Percentiles rank a stretch among this genome's conserved stretches.
Evolutionary conservation across 2,329 filamentous ascomycete genomes (phyloP).

Genomic region (Monosporascus sp.): DNA sequence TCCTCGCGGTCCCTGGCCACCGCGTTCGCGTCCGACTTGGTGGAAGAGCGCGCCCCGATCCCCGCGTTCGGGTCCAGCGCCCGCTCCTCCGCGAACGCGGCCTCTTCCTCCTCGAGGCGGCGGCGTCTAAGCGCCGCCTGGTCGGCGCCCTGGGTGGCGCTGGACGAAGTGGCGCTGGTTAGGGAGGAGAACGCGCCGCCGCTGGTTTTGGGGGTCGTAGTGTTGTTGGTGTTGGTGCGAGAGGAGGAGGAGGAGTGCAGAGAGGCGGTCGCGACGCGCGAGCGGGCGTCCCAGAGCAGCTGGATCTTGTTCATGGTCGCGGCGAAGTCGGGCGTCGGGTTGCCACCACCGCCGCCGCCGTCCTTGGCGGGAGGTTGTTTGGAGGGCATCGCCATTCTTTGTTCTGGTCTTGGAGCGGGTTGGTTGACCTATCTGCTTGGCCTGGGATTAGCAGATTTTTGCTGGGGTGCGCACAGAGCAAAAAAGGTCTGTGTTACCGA

Average conservation of each 20-base stretch:
- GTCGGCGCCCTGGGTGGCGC: slow-evolving; percentile 4
- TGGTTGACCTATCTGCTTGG: too few species aligned
- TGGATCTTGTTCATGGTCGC: slow-evolving; percentile 26
- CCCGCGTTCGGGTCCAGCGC: slow-evolving; percentile 22
- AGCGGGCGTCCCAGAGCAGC: slow-evolving; percentile 17
- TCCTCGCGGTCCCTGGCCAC: slow-evolving; percentile 6
- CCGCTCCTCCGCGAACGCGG: slow-evolving; percentile 17
- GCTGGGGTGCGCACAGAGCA: background rate
- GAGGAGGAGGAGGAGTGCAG: slow-evolving; percentile 8
- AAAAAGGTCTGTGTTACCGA: too few species aligned
- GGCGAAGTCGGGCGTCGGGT: slow-evolving; percentile 27
- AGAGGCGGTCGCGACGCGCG: slow-evolving; percentile 8
- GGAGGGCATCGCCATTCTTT: slow-evolving; percentile 18
- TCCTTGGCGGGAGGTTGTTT: slow-evolving; percentile 7
- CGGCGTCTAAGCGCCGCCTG: slow-evolving; percentile 2
- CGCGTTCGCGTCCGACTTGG: slow-evolving; percentile 5
- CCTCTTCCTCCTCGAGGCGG: slow-evolving; percentile 13
- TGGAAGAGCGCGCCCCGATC: slow-evolving; percentile 6
- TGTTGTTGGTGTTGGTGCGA: slow-evolving; percentile 1
- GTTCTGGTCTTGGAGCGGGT: background rate
- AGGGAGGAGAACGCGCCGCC: slow-evolving; percentile 12
- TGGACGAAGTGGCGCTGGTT: background rate
- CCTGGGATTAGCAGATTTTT: background rate
- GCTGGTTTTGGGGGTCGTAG: background rate
- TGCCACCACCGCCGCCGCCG: slow-evolving; percentile 4